phyloP scores from a whole-genome alignment of 176 grass and related monocot genomes.

The Cenchrus fungigraminus region DNA sequence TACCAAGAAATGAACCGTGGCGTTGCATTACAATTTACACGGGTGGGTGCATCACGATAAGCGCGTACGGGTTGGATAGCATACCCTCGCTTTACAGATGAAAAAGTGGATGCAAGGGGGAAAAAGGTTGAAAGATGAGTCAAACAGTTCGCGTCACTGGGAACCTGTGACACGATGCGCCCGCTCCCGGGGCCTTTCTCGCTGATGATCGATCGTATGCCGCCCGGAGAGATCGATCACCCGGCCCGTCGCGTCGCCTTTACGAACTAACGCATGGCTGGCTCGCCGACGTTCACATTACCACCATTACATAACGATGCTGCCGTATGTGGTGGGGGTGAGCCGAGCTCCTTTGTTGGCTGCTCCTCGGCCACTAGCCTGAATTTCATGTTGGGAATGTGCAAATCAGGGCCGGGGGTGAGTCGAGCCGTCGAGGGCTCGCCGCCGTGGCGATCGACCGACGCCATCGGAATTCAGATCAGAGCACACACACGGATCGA shows the following conservation, averaged over 20 bases:
- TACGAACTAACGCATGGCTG: not conserved
- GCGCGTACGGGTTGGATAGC: slow-evolving; percentile 32
- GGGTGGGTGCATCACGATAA: slow-evolving; percentile 37
- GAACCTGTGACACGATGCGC: slow-evolving; percentile 50
- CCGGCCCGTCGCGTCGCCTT: not conserved
- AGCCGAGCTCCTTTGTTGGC: not conserved
- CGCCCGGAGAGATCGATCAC: not conserved
- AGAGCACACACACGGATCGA: not conserved
- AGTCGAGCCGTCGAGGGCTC: not conserved
- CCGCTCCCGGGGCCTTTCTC: slow-evolving; percentile 16
- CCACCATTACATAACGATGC: not conserved
- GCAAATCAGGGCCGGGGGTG: not conserved
- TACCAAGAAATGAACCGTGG: not conserved
- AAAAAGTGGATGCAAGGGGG: not conserved
- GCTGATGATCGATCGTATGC: slow-evolving; percentile 5
- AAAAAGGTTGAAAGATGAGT: slow-evolving; percentile 38
- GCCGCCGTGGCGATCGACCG: not conserved
- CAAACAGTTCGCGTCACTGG: slow-evolving; percentile 41
- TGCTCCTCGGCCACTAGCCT: not conserved
- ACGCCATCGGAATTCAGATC: not conserved
- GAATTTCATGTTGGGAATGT: not conserved
- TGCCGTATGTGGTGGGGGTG: not conserved
- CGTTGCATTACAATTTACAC: not conserved
- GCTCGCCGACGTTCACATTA: slow-evolving; percentile 5
- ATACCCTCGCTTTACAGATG: slow-evolving; percentile 41